These are phyloP conservation scores for Colletotrichum plurivorum DNA, from an alignment of 2,329 filamentous ascomycete genomes.

Conservation along the genomic window DNA sequence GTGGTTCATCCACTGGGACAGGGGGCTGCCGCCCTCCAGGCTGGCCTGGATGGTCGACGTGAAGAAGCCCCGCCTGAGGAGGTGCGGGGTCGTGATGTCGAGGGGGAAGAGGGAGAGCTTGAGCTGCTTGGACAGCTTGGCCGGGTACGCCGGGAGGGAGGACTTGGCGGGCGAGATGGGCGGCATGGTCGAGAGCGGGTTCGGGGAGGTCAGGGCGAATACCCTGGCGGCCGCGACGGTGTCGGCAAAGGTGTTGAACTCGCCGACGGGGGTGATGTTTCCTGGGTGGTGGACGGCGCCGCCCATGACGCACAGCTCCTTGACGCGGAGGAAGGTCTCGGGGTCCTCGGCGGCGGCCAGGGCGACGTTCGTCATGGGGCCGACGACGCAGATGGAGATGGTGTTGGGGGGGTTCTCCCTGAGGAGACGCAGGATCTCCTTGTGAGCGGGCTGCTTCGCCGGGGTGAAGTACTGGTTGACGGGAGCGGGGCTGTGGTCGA, in stretches of 20 bases:
- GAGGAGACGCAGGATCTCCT: slow-evolving; percentile 91
- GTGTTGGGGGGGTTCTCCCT: slow-evolving; percentile 85
- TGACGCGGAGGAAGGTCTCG: slow-evolving; percentile 88
- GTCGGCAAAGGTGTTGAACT: slow-evolving; percentile 97
- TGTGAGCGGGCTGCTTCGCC: slow-evolving; percentile 80
- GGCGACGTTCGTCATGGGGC: slow-evolving; percentile 94
- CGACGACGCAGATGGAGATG: slow-evolving; percentile 90
- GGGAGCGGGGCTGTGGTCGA: slow-evolving; percentile 48
- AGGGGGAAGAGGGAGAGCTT: slow-evolving; percentile 81
- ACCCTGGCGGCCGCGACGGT: slow-evolving; percentile 82
- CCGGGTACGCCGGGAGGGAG: slow-evolving; percentile 73
- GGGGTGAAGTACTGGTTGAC: slow-evolving; percentile 79
- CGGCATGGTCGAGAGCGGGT: slow-evolving; percentile 85
- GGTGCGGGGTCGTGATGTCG: slow-evolving; percentile 82
- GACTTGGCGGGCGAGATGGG: slow-evolving; percentile 68
- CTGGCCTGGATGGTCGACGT: slow-evolving; percentile 67
- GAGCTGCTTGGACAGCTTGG: slow-evolving; percentile 72
- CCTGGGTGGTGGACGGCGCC: slow-evolving; percentile 84
- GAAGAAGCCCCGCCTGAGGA: slow-evolving; percentile 74
- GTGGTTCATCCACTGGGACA: slow-evolving; percentile 80
- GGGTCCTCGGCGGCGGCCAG: slow-evolving; percentile 90
- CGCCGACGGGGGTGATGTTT: slow-evolving; percentile 87
- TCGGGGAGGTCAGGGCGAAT: slow-evolving; percentile 81
- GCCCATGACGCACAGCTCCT: slow-evolving; percentile 96
- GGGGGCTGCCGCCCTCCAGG: slow-evolving; percentile 75